These are phyloP conservation scores for Stagonosporopsis rhizophila DNA, from an alignment of 2,329 filamentous ascomycete genomes.

Conservation along the genomic window DNA sequence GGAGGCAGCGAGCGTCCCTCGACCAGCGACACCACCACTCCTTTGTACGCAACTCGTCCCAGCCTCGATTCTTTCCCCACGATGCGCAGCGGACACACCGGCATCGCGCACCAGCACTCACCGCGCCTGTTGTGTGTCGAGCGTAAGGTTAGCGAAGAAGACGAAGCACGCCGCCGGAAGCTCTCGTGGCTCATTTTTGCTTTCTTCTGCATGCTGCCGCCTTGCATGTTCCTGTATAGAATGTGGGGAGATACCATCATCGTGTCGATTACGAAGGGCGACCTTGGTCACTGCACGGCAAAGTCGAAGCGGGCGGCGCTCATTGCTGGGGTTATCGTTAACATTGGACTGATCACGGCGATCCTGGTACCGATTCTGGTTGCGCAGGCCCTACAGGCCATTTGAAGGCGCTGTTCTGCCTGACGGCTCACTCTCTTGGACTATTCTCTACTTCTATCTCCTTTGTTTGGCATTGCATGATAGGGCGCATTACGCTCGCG, in stretches of 20 bases:
- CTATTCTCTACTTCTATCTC: not conserved
- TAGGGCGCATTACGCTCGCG: constrained; percentile 1
- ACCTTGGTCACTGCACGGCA: constrained; percentile 37
- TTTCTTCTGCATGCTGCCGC: constrained; percentile 45
- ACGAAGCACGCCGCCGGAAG: constrained; percentile 36
- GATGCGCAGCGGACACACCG: constrained; percentile 11
- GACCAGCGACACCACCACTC: constrained; percentile 40
- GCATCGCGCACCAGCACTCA: constrained; percentile 24
- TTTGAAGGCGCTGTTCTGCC: constrained; percentile 12
- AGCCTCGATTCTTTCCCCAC: constrained; percentile 26
- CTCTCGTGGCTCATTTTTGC: constrained; percentile 46
- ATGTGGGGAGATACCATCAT: constrained; percentile 44
- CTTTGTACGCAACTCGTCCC: constrained; percentile 26
- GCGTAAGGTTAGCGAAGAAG: constrained; percentile 28
- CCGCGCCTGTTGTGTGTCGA: constrained; percentile 43
- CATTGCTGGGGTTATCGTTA: constrained; percentile 40
- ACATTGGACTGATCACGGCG: constrained; percentile 29
- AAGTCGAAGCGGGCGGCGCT: constrained; percentile 43
- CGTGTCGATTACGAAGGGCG: constrained; percentile 38
- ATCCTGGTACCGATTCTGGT: constrained; percentile 39
- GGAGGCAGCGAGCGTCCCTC: constrained; percentile 38
- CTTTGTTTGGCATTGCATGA: constrained; percentile 21
- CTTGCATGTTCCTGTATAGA: constrained; percentile 48
- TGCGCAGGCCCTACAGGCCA: constrained; percentile 27
- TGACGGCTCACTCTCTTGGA: not conserved